Base-by-base conservation (phyloP, 495 filamentous ascomycete species). In the Aspergillus baeticus region DNA sequence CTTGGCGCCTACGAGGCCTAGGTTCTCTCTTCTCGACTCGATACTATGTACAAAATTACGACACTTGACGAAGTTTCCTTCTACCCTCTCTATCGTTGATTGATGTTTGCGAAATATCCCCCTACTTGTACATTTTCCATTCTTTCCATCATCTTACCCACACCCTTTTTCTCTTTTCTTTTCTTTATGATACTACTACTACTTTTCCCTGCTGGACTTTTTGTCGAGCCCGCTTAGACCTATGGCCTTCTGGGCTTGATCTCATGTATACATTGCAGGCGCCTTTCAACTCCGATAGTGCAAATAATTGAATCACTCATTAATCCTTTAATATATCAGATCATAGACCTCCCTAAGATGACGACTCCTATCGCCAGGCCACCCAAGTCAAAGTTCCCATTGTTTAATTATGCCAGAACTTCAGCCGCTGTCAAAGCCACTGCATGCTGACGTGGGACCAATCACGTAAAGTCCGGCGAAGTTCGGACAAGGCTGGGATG, bases 1-100 rank as follows among this genome's bases (percentile, higher is more conserved):
- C 64, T 77, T 48, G 70, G 64, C 11, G 70, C 66, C 33, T 61
- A 64, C 18, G 47, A 68, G 15, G 41, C 58, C 41, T 69, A 35
- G 67, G 44, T 57, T 47, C 33, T 38, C 29, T 54, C 26, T 10
- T 41, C 23, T 35, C 26, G 3, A 4, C 26, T 29, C 26, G 26
- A 29, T 22, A 21, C 47, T 11, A 35, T 59, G 64, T 63, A 66
- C 49, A 61, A 62, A 55, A 58, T 58, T 29, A 62, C 47, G 60
- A 66, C 39, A 37, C 57, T 59, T 57, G 48, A 66, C 37, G 63
- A 63, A 51, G 42, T 54, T 45, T 63, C 41, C 33, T 37, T 47
- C 10, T 29, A 41, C 26, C 26, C 33, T 15, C 53, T 48, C 20
- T 22, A 22, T 38, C 41, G 10, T 38, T 20, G 18, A n/a, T 57